These are phyloP conservation scores for Boletellus sp. DNA, from an alignment of 1,284 basidiomycete species.

Conservation along the genomic window DNA sequence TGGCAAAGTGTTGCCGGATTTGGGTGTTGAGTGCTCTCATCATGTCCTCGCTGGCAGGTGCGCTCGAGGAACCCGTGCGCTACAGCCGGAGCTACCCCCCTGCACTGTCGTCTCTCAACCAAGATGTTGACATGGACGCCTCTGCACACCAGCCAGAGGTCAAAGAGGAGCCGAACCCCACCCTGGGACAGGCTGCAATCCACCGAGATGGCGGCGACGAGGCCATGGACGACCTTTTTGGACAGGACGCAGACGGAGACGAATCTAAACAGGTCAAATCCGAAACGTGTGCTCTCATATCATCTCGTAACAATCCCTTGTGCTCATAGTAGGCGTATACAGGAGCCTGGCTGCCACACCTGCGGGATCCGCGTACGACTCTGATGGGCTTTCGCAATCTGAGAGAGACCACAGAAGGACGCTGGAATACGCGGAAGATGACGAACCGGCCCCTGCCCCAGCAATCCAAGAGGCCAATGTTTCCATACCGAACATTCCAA, in stretches of 20 bases:
- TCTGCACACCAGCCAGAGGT: slow-evolving; percentile 20
- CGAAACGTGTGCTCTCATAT: slow-evolving; percentile 24
- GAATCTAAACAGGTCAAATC: slow-evolving; percentile 41
- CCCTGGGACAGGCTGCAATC: slow-evolving; percentile 18
- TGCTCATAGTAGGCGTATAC: slow-evolving; percentile 15
- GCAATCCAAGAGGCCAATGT: slow-evolving; percentile 66
- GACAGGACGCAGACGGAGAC: slow-evolving; percentile 63
- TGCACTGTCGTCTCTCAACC: slow-evolving; percentile 11
- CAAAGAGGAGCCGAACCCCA: slow-evolving; percentile 24
- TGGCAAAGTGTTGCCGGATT: slow-evolving; percentile 25
- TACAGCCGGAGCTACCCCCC: slow-evolving; percentile 20
- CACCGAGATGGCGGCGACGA: slow-evolving; percentile 46
- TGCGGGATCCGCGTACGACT: slow-evolving; percentile 52
- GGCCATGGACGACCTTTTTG: slow-evolving; percentile 76
- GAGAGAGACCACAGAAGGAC: slow-evolving; percentile 66
- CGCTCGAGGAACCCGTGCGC: slow-evolving; percentile 32
- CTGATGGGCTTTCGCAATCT: slow-evolving; percentile 63
- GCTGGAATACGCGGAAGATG: slow-evolving; percentile 81
- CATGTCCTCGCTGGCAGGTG: slow-evolving; percentile 44
- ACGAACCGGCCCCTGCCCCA: slow-evolving; percentile 56
- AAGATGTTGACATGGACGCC: slow-evolving; percentile 46
- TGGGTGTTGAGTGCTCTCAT: slow-evolving; percentile 2
- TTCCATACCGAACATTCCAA: slow-evolving; percentile 73
- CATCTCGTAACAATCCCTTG: neutral
- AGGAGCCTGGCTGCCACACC: slow-evolving; percentile 35